Evolutionary conservation across 179 eudicot genomes (phyloP).

Genomic region (Heliamphora pulchella): DNA sequence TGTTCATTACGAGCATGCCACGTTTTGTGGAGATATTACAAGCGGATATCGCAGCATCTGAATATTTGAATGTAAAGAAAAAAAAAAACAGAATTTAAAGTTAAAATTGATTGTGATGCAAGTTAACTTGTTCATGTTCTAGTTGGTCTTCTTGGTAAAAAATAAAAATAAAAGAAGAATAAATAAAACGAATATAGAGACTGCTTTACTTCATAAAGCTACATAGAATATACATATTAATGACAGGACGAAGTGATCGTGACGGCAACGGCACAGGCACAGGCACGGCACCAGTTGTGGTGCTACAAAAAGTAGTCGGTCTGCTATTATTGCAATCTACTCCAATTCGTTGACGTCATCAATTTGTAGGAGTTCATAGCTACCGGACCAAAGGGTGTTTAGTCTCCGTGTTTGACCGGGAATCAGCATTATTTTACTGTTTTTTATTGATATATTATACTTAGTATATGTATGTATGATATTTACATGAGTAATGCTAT

Average conservation of each 20-base stretch:
- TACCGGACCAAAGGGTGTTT: background rate
- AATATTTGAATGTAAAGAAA: background rate
- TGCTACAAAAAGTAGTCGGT: background rate
- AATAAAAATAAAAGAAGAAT: too few species aligned
- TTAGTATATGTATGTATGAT: too few species aligned
- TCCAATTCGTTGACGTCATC: background rate
- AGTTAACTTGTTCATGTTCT: background rate
- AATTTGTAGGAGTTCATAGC: too few species aligned
- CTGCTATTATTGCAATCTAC: background rate
- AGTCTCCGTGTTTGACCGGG: conserved; percentile 36
- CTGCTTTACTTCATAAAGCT: conserved; percentile 1
- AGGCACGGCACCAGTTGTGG: background rate
- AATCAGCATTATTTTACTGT: background rate
- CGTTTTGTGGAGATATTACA: background rate
- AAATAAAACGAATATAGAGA: background rate
- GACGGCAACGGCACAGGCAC: conserved; percentile 23
- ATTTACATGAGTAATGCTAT: too few species aligned
- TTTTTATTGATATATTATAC: too few species aligned
- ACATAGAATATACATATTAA: background rate
- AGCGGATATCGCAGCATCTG: background rate
- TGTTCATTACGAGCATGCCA: background rate
- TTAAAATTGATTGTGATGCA: background rate
- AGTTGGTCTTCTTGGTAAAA: conserved; percentile 8
- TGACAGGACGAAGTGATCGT: conserved; percentile 23
- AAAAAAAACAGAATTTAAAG: background rate